Base-by-base conservation (phyloP, 306 rosid species). In the Malus orientalis region DNA sequence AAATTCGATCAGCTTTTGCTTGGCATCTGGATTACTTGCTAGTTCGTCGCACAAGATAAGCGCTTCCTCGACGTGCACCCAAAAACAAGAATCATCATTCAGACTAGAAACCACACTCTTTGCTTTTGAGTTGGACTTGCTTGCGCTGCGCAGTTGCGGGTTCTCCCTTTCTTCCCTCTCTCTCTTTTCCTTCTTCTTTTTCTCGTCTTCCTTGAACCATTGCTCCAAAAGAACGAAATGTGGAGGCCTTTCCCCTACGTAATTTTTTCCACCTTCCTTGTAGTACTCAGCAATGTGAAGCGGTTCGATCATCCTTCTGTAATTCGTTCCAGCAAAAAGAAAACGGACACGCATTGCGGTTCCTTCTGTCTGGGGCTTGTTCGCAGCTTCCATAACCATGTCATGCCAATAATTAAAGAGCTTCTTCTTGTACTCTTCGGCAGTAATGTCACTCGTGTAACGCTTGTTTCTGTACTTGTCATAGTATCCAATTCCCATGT, bases 1-100 rank as follows among this genome's bases (percentile, higher is more conserved):
- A 60, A 91, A 93, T 3, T 76, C 0, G 8, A 7, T 29, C 87
- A 91, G 69, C 53, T 74, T 70, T 3, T 2, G 3, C 12, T 1
- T 13, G 22, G 45, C 83, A 42, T 49, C 2, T 49, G 8, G 61
- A 29, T 82, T 71, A 11, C 61, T 83, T 45, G 79, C 83, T 19
- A 0, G 29, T 19, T 0, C 59, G 57, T 75, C 6, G 71, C 86
- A 84, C 4, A 33, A 78, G 29, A 85, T 67, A 11, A 55, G 74
- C 68, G 93, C 92, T 69, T 89, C 92, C 81, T 93, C 98, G 40
- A 91, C 96, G 15, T 65, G 64, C 30, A 86, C 92, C 96, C 96
- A 89, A 67, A 93, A 93, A 80, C 93, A 88, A 23, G 97, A 89
- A 83, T 89, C 97, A 36, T 83, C 42, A 3, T 88, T 93, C 57